Conservation (phyloP, 2,329 filamentous ascomycete genomes). For the Eutypa lata region DNA sequence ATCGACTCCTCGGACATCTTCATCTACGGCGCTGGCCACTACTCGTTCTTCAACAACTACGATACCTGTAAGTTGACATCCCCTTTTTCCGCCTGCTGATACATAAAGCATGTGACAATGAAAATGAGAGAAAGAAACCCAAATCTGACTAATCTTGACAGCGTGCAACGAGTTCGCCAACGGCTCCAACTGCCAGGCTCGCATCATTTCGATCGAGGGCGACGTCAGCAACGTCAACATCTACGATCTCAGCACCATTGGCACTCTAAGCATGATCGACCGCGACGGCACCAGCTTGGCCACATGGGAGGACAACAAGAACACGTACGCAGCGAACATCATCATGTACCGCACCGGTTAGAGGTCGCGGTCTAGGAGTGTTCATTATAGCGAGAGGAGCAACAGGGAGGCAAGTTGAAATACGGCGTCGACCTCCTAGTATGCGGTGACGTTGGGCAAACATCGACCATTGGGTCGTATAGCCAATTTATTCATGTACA, state of each 20-base stretch:
- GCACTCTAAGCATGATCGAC: constrained; percentile 36
- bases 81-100: too few relatives aligned
- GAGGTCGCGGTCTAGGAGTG: neutral
- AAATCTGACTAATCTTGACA: constrained; percentile 5
- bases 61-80: constrained; percentile 33
- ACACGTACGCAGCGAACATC: constrained; percentile 28
- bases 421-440: too few relatives aligned
- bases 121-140: too few relatives aligned
- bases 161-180: constrained; percentile 33
- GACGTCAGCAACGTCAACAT: constrained; percentile 32
- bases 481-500: constrained; percentile 10
- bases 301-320: constrained; percentile 28
- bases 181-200: constrained; percentile 36
- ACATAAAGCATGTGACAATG: too few relatives aligned
- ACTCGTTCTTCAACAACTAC: constrained; percentile 60
- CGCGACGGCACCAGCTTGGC: constrained; percentile 27
- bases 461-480: neutral
- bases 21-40: constrained; percentile 59
- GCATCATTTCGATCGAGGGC: constrained; percentile 37
- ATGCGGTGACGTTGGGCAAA: too few relatives aligned
- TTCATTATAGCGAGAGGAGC: too few relatives aligned
- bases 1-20: constrained; percentile 48
- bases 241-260: constrained; percentile 47
- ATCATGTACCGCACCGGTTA: constrained; percentile 27
- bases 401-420: too few relatives aligned